phyloP scores from a whole-genome alignment of 352 stramenopile genomes.

The Pythium periplocum region DNA sequence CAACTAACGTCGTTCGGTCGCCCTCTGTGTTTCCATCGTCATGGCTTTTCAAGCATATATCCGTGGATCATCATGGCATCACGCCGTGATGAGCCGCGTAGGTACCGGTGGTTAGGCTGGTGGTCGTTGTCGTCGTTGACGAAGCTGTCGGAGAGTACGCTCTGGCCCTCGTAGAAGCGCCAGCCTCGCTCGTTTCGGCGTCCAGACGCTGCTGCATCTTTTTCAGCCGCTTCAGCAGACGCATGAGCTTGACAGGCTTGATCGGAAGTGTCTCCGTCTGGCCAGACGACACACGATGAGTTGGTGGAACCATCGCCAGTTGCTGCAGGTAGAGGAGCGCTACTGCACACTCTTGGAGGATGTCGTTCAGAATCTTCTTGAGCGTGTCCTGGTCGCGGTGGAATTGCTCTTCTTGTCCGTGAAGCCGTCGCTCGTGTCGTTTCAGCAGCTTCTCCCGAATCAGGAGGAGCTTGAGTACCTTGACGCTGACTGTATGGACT shows the following conservation, averaged over 20 bases:
- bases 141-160: not conserved
- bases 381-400: slow-evolving; percentile 6
- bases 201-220: slow-evolving; percentile 9
- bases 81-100: not conserved
- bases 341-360: slow-evolving; percentile 46
- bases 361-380: slow-evolving; percentile 14
- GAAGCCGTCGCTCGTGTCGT: slow-evolving; percentile 30
- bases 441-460: slow-evolving; percentile 65
- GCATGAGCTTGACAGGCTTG: slow-evolving; percentile 45
- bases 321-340: slow-evolving; percentile 47
- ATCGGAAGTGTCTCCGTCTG: slow-evolving; percentile 15
- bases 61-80: not conserved
- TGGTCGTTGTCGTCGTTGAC: slow-evolving; percentile 1
- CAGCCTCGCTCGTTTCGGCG: not conserved
- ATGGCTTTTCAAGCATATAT: no score
- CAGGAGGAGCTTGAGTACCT: slow-evolving; percentile 60
- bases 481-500: slow-evolving; percentile 51
- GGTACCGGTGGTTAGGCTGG: not conserved
- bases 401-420: slow-evolving; percentile 11
- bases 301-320: slow-evolving; percentile 13
- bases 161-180: not conserved
- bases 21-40: no score
- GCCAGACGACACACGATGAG: not conserved
- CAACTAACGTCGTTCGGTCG: no score
- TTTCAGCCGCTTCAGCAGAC: slow-evolving; percentile 31